Percentiles rank a stretch among this genome's conserved stretches.
phyloP scores from a whole-genome alignment of 164 flowering plant genomes.

The Stephania cephalantha region DNA sequence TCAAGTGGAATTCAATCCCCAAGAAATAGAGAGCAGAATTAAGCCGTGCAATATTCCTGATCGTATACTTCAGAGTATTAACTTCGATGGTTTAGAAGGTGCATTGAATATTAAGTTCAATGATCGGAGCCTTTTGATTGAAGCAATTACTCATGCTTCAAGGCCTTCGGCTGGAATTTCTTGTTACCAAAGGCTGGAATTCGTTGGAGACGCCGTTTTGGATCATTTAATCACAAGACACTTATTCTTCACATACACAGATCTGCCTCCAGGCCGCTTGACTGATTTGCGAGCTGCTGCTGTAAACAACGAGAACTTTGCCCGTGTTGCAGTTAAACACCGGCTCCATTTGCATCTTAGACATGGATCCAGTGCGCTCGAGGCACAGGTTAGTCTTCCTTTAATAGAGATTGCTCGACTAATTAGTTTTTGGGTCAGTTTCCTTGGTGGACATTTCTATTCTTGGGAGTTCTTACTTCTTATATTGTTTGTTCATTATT shows the following conservation, averaged over 20 bases:
- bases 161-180: constrained; percentile 96
- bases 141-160: constrained; percentile 98
- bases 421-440: neutral
- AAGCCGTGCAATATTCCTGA: constrained; percentile 55
- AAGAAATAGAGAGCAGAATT: constrained; percentile 32
- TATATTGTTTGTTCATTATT: constrained; percentile 10
- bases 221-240: constrained; percentile 94
- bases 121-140: constrained; percentile 61
- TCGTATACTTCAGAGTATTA: constrained; percentile 60
- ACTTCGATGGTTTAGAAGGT: constrained; percentile 71
- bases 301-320: constrained; percentile 97
- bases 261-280: constrained; percentile 95
- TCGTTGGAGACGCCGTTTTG: constrained; percentile 98
- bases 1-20: constrained; percentile 66
- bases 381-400: constrained; percentile 60
- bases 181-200: constrained; percentile 92
- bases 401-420: neutral
- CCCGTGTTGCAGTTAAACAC: constrained; percentile 93
- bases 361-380: constrained; percentile 98
- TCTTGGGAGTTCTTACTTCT: neutral
- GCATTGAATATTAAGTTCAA: constrained; percentile 59
- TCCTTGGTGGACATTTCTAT: neutral
- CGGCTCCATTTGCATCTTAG: constrained; percentile 86
- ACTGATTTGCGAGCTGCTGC: constrained; percentile 99
- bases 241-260: constrained; percentile 85